Conservation (phyloP, 805 yeast genomes). For the Candida sphagnicola region DNA sequence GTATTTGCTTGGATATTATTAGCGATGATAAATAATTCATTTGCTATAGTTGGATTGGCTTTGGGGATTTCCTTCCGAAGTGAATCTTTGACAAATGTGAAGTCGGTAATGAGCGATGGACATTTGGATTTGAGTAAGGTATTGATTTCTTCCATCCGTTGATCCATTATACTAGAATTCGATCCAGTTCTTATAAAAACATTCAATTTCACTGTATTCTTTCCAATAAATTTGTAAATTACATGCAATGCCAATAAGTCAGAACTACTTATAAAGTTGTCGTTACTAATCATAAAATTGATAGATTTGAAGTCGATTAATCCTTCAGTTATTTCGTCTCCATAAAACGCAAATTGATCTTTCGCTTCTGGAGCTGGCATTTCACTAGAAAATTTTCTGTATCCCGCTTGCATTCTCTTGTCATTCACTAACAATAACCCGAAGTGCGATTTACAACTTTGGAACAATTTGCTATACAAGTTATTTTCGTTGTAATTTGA, state of each 20-base stretch:
- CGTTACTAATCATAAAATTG: slow-evolving; percentile 27
- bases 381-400: slow-evolving; percentile 1
- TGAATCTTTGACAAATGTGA: slow-evolving; percentile 14
- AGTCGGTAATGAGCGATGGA: slow-evolving; percentile 9
- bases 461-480: slow-evolving; percentile 24
- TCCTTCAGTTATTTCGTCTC: slow-evolving; percentile 9
- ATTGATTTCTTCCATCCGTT: slow-evolving; percentile 14
- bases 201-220: slow-evolving; percentile 13
- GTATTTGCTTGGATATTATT: slow-evolving; percentile 13
- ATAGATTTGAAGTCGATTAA: slow-evolving; percentile 13
- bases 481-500: slow-evolving; percentile 16
- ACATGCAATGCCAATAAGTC: slow-evolving; percentile 31
- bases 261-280: slow-evolving; percentile 28
- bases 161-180: slow-evolving; percentile 11
- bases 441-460: slow-evolving; percentile 23
- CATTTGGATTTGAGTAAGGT: slow-evolving; percentile 8
- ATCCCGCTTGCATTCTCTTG: not conserved
- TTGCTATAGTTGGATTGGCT: slow-evolving; percentile 9
- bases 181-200: slow-evolving; percentile 15
- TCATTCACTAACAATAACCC: slow-evolving; percentile 28
- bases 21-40: slow-evolving; percentile 22
- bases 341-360: not conserved
- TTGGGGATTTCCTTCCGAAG: slow-evolving; percentile 12
- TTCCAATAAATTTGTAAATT: slow-evolving; percentile 17
- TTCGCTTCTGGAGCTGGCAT: not conserved